A percentile compares a stretch with the other conserved stretches of the same genome.
Evolutionary conservation across 805 yeast species (phyloP).

Genomic region (Wickerhamiella hasegawae): DNA sequence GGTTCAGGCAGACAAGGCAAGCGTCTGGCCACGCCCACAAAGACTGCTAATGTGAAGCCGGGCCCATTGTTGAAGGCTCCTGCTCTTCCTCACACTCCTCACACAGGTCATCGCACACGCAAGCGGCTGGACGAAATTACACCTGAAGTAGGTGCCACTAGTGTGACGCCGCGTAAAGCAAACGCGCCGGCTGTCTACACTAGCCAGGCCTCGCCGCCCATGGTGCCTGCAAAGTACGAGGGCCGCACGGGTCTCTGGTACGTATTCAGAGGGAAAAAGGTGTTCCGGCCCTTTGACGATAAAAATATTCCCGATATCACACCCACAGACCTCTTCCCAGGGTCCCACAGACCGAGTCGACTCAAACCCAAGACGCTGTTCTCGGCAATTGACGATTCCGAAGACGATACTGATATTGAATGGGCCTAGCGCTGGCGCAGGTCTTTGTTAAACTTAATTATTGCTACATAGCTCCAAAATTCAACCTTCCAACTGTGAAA

Average conservation of each 20-base stretch:
- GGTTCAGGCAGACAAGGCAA: conserved; percentile 16
- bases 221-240: conserved; percentile 7
- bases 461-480: not conserved
- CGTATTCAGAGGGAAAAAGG: conserved; percentile 23
- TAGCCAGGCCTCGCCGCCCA: not conserved
- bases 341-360: not conserved
- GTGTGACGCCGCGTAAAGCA: too few species aligned
- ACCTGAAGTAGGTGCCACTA: too few species aligned
- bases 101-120: too few species aligned
- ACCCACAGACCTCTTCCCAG: conserved; percentile 13
- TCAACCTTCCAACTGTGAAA: not conserved
- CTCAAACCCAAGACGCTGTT: conserved; percentile 14
- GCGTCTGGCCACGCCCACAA: conserved; percentile 9
- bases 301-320: conserved; percentile 12
- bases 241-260: conserved; percentile 22
- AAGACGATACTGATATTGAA: conserved; percentile 11
- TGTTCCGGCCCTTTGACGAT: conserved; percentile 23
- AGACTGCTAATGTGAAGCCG: too few species aligned
- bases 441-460: conserved; percentile 1
- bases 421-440: not conserved
- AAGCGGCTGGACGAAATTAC: too few species aligned
- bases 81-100: too few species aligned
- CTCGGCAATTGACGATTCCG: conserved; percentile 5
- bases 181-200: not conserved
- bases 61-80: too few species aligned